Evolutionary conservation across 768 basidiomycete genomes (phyloP).

Genomic region (Daedaleopsis nitida): DNA sequence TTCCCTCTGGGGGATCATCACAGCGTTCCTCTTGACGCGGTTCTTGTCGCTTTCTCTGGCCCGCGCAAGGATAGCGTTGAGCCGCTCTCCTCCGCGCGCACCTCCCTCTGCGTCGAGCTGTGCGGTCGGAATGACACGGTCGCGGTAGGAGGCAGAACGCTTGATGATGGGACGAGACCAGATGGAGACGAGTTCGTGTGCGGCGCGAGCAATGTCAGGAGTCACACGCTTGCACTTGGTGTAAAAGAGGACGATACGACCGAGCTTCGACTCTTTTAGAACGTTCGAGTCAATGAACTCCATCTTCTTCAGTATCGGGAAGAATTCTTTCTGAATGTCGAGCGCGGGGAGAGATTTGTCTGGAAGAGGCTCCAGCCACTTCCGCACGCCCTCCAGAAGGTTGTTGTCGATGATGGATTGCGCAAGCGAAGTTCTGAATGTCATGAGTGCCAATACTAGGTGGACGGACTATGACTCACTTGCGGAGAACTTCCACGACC

Average conservation of each 20-base stretch:
- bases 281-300: constrained; percentile 88
- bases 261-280: constrained; percentile 89
- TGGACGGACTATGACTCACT: constrained; percentile 54
- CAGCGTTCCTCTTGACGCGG: constrained; percentile 74
- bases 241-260: constrained; percentile 91
- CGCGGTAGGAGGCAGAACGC: constrained; percentile 79
- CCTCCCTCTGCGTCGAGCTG: constrained; percentile 41
- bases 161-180: constrained; percentile 96
- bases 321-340: constrained; percentile 93
- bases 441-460: background rate
- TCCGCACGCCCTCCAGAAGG: constrained; percentile 82
- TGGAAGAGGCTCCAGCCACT: constrained; percentile 94
- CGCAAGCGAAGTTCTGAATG: constrained; percentile 70
- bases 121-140: constrained; percentile 66
- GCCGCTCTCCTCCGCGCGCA: constrained; percentile 49
- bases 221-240: constrained; percentile 92
- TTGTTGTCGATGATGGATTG: constrained; percentile 97
- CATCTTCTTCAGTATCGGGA: constrained; percentile 83
- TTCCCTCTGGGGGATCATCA: constrained; percentile 78
- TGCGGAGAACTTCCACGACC: constrained; percentile 91
- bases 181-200: constrained; percentile 77
- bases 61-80: constrained; percentile 69
- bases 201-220: constrained; percentile 76
- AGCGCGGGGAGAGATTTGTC: constrained; percentile 92
- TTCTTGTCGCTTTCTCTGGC: constrained; percentile 70